A percentile compares a stretch with the other conserved stretches of the same genome.
Evolutionary conservation across 192 early-diverging fungal species (phyloP).

Genomic region (Umbelopsis isabellina): DNA sequence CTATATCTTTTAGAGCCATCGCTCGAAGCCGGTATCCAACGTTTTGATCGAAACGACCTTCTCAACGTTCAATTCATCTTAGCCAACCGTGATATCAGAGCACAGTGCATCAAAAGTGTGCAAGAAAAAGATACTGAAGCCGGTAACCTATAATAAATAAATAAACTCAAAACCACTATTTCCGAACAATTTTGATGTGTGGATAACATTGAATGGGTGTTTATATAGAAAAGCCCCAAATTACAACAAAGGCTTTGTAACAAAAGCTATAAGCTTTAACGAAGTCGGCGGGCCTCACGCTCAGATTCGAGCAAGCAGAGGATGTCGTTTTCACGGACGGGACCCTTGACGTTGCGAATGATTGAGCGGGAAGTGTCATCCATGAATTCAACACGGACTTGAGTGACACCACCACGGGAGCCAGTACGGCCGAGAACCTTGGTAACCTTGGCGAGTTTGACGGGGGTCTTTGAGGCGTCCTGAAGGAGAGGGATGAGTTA

Average conservation of each 20-base stretch:
- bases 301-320: slow-evolving; percentile 98
- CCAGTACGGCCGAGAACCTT: slow-evolving; percentile 99
- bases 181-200: not conserved
- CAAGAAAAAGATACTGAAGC: no score
- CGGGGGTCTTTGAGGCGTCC: slow-evolving; percentile 54
- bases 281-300: slow-evolving; percentile 98
- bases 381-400: slow-evolving; percentile 99
- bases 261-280: slow-evolving; percentile 62
- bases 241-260: slow-evolving; percentile 1
- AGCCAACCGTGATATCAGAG: slow-evolving; percentile 1
- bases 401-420: slow-evolving; percentile 99
- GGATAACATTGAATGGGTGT: not conserved
- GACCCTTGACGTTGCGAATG: slow-evolving; percentile 99
- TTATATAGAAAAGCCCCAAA: slow-evolving; percentile 2
- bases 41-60: slow-evolving; percentile 19
- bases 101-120: no score
- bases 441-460: slow-evolving; percentile 93
- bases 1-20: not conserved
- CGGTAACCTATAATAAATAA: no score
- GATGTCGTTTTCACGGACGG: slow-evolving; percentile 96
- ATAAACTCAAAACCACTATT: not conserved
- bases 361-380: slow-evolving; percentile 95
- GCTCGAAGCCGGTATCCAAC: not conserved
- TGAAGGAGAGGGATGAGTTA: slow-evolving; percentile 1
- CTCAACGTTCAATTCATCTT: slow-evolving; percentile 24